phyloP scores from a whole-genome alignment of 2,329 filamentous ascomycete species.

The Venturia asperata region DNA sequence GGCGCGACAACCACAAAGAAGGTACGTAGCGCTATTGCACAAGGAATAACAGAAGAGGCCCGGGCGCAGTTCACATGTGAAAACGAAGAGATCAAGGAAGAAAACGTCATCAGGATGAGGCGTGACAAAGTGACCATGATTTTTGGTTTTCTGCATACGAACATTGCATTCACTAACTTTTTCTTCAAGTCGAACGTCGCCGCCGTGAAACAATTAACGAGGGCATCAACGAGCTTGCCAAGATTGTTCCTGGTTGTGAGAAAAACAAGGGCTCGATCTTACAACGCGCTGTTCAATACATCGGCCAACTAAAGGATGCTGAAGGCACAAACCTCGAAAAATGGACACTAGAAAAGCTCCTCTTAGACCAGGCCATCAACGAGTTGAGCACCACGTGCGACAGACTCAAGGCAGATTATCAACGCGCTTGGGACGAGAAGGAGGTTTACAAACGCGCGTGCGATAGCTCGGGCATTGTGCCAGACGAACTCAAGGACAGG shows the following conservation, averaged over 20 bases:
- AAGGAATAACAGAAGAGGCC: neutral
- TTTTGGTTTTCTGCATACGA: neutral
- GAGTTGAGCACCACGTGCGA: constrained; percentile 84
- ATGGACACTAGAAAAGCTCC: constrained; percentile 83
- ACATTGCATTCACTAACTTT: constrained; percentile 26
- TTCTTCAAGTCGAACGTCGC: constrained; percentile 73
- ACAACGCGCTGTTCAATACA: constrained; percentile 88
- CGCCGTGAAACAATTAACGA: constrained; percentile 98
- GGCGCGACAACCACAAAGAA: constrained; percentile 98
- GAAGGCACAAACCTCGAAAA: constrained; percentile 91
- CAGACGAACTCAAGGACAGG: constrained; percentile 35
- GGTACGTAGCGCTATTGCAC: constrained; percentile 48
- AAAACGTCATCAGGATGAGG: neutral
- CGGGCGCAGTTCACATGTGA: neutral
- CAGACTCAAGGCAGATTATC: constrained; percentile 74
- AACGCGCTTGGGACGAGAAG: constrained; percentile 68
- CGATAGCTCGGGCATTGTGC: constrained; percentile 34
- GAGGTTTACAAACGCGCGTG: constrained; percentile 63
- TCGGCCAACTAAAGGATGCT: constrained; percentile 88
- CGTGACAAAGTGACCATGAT: neutral
- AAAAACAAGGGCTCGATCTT: constrained; percentile 99
- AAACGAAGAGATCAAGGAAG: neutral
- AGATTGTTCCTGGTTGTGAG: constrained; percentile 94
- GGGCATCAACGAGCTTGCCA: constrained; percentile 94
- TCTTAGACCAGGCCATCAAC: constrained; percentile 80